Evolutionary conservation across 1,139 yeast species (phyloP), one percentile per base, ranked within the genome.

Genomic region (Waltiozyma sp.): DNA sequence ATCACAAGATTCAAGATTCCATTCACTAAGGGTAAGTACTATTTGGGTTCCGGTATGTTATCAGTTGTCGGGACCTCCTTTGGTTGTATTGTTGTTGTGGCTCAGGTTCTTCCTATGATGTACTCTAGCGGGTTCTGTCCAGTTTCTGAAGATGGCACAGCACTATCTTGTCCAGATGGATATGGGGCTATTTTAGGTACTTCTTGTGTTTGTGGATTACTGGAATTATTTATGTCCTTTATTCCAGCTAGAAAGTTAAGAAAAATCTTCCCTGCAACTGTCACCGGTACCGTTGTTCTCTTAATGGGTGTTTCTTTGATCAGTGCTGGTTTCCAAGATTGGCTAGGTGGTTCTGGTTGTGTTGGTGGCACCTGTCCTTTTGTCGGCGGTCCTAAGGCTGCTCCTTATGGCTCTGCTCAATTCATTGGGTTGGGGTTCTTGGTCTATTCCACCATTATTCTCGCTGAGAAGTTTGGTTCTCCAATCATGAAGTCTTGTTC

Each of bases 401-500:
- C 75, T 44, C 72, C 73, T 9, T 87, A 91, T 88, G 96, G 96
- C 3, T 76, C 88, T 24, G 94, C 95, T 10, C 74, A 80, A 58
- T 87, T 80, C 56, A 64, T 88, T 50, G 96, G 96, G 39, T 70
- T 87, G 26, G 96, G 96, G 2, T 86, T 88, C 69, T 66, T 81
- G 36, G 96, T 87, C 13, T 84, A 76, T 56, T 69, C 77, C 28
- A 67, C 86, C 10, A 86, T 88, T 54, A 71, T 87, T 45, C 48
- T 85, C 34, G 74, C 83, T 51, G 96, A 88, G 62, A 77, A 77
- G 58, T 87, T 84, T 72, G 96, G 96, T 28, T 77, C 95, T n/a
- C 96, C 96, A 45, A 82, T 87, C 53, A 83, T 87, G 93, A 85
- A 83, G 60, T 83, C 95, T 9, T 85, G 95, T 70, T 91, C 95